A percentile compares a stretch with the other conserved stretches of the same genome.
Conservation (phyloP, 2,329 filamentous ascomycete genomes). For the Diplodia scrobiculata region DNA sequence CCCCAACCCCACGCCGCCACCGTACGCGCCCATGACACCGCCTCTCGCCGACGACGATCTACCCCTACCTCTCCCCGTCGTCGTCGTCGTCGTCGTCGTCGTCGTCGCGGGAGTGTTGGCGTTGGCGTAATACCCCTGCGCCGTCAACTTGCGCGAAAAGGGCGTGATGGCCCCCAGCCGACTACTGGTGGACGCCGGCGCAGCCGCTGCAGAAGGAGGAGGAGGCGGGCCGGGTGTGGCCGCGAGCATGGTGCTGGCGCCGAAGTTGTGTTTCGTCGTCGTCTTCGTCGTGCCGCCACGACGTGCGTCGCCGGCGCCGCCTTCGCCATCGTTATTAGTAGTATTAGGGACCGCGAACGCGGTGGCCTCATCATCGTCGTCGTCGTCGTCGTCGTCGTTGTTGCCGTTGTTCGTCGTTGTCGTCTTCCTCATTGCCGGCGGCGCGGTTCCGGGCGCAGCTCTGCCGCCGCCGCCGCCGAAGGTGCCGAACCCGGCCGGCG, state of each 20-base stretch:
- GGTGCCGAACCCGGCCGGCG: neutral
- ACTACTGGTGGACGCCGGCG: no score
- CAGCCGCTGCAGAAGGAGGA: no score
- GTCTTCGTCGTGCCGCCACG: neutral
- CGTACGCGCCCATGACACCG: neutral
- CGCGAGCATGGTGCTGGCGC: slow-evolving; percentile 13
- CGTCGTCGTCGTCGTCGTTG: neutral
- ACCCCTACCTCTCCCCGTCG: neutral
- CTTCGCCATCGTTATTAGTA: slow-evolving; percentile 1
- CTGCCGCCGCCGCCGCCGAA: neutral
- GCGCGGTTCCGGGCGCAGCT: slow-evolving; percentile 4
- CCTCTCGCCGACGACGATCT: no score
- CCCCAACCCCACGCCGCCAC: slow-evolving; percentile 8
- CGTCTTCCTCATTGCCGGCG: neutral
- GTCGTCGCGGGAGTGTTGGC: no score
- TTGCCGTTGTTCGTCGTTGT: no score
- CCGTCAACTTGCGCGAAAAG: slow-evolving; percentile 44
- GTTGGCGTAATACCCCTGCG: slow-evolving; percentile 35
- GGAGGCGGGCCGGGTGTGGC: neutral
- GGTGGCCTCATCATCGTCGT: neutral
- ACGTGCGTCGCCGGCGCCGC: neutral
- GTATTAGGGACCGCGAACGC: neutral
- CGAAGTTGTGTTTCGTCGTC: neutral
- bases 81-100: no score
- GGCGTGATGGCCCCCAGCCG: slow-evolving; percentile 42